Evolutionary conservation across 169 alveolate genomes (phyloP), one percentile per base, ranked within the genome.

Genomic region (Plasmodium knowlesi): DNA sequence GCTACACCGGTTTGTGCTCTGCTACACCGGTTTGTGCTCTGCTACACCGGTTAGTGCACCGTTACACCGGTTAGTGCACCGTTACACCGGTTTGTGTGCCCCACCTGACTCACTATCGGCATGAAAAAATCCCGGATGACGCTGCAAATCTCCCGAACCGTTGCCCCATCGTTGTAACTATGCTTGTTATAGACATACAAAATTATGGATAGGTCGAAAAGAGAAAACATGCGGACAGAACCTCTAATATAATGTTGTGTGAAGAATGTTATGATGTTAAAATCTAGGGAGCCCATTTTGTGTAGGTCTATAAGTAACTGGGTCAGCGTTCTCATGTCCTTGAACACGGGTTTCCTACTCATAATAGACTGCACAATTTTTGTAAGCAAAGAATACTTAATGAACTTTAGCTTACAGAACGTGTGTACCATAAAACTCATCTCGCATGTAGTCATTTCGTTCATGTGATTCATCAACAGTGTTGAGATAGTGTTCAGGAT

Each of bases 151-250:
- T 25, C 46, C 37, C 46, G 34, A 39, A 89, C 80, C n/a, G 89
- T 80, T 34, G n/a, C 32, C 10, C 19, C 16, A 57, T 89, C 90
- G 32, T 89, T 89, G 67, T 89, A 89, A 79, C 82, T 76, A 30
- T 89, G 82, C 43, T 89, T 89, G 32, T 89, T 89, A 28, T 34
- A 89, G 3, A 89, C 82, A 14, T 54, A 79, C 28, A 89, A 41
- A n/a, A 89, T 57, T 90, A 89, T 89, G 32, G 94, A 57, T 22
- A 89, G 34, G 9, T 89, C 94, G 71, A 89, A 89, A 37, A 89
- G 67, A 22, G 90, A 89, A 80, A 61, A 89, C 16, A 4, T 28
- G 3, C 22, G 25, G 4, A 80, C 37, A 14, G 81, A 53, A 28
- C 71, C 22, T 37, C 50, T 89, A 54, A 89, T 43, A 61, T 89